Percentiles rank a stretch among this genome's conserved stretches.
Conservation (phyloP, 306 rosid genomes). For the Pyrus communis region DNA sequence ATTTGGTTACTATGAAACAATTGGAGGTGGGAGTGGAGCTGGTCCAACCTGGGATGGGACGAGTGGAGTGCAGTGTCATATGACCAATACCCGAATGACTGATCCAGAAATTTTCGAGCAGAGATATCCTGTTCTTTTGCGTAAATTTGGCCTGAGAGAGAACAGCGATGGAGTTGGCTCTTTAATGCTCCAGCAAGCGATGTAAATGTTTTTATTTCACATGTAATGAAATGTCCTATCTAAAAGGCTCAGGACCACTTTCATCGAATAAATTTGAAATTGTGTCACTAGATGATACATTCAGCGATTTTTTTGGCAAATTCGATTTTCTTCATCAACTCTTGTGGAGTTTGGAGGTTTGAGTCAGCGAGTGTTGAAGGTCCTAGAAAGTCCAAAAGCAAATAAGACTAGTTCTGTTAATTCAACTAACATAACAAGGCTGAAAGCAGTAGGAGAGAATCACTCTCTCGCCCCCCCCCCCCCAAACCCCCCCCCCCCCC, state of each 20-base stretch:
- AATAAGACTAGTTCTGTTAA: not conserved
- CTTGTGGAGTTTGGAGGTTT: no score
- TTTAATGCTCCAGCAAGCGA: no score
- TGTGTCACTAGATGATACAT: no score
- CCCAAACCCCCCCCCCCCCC: no score
- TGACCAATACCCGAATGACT: constrained; percentile 96
- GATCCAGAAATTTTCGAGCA: constrained; percentile 92
- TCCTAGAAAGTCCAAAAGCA: not conserved
- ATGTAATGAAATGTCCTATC: no score
- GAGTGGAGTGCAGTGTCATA: constrained; percentile 87
- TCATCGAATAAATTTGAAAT: no score
- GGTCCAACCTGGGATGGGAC: constrained; percentile 94
- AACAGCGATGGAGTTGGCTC: constrained; percentile 33
- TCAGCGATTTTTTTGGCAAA: no score
- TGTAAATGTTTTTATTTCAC: no score
- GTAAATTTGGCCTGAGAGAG: constrained; percentile 62
- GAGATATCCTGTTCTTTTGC: constrained; percentile 81
- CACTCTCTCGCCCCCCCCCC: no score
- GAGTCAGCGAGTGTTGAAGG: not conserved
- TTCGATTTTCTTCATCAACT: no score
- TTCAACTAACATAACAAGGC: not conserved
- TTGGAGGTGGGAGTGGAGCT: constrained; percentile 17
- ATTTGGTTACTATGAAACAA: no score
- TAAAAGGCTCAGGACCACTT: no score
- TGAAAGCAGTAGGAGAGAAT: not conserved